Base-by-base conservation (phyloP, 1,139 yeast species). In the Tardiomyces digboiensis region DNA sequence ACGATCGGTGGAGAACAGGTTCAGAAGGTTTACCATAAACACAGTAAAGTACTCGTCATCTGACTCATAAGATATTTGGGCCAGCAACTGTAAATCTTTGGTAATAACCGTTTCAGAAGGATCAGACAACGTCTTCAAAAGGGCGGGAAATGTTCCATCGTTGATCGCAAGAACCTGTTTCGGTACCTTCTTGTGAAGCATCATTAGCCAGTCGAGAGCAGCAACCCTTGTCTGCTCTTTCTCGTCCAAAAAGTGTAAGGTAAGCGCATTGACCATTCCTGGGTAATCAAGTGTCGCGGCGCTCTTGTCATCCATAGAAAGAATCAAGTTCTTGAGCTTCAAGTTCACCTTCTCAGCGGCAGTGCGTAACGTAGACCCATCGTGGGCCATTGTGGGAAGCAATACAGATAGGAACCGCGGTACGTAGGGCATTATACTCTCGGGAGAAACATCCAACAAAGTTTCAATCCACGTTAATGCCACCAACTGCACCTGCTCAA, bases 181-280 rank as follows among this genome's bases (percentile, higher is more conserved):
- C 0, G 93, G 86, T 39, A 82, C 82, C 52, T 80, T 80, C 29
- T 79, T 74, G 57, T 89, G 93, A 40, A 93, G 70, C 72, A 87
- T 79, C 21, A 82, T 80, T 33, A 93, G 70, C 98, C 98, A 93
- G 52, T 89, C 96, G 40, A 93, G 68, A 18, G 94, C 84, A 0
- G 94, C 88, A 18, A 88, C 74, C 51, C 93, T 71, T 0, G 97
- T 85, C 29, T 82, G 78, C 51, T 87, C 95, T 53, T 86, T 82
- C 46, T 81, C 84, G 51, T 76, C 78, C 47, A 76, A 63, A 48
- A 82, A 77, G 52, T 80, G 85, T 29, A 76, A 54, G 0, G 82
- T 76, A 45, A 82, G 61, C 7, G 80, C 78, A 48, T 77, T 79
- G 29, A 80, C 78, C 4, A 80, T 72, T 2, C 81, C 67, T 0